Evolutionary conservation across 1,139 yeast species (phyloP).

Genomic region (Scheffersomyces cryptocercus): DNA sequence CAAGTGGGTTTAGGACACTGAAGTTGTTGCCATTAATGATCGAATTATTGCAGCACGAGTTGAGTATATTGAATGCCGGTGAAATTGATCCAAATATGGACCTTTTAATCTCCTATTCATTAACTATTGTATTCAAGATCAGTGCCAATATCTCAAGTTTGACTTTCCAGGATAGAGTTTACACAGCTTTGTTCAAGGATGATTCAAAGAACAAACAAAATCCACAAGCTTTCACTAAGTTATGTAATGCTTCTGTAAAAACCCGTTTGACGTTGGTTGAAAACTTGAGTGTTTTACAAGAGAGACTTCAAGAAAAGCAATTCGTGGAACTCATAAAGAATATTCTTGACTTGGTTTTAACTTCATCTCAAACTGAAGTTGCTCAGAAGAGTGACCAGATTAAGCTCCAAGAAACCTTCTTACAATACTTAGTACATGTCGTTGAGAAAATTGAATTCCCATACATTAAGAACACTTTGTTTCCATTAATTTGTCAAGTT

Average conservation of each 20-base stretch:
- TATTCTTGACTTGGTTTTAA: conserved; percentile 29
- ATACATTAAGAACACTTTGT: conserved; percentile 67
- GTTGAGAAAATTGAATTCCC: conserved; percentile 65
- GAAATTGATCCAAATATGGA: conserved; percentile 21
- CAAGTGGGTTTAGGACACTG: conserved; percentile 64
- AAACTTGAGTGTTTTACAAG: conserved; percentile 52
- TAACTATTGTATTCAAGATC: conserved; percentile 62
- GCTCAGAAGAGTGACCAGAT: conserved; percentile 31
- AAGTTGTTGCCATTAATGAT: conserved; percentile 73
- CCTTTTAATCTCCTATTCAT: conserved; percentile 50
- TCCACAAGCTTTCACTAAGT: conserved; percentile 43
- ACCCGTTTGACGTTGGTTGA: conserved; percentile 50
- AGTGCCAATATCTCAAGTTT: conserved; percentile 71
- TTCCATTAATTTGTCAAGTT: conserved; percentile 70
- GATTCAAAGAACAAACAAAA: conserved; percentile 36
- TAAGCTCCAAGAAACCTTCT: conserved; percentile 57
- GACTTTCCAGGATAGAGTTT: conserved; percentile 73
- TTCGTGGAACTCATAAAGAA: conserved; percentile 37
- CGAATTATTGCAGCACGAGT: conserved; percentile 43
- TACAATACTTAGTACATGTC: conserved; percentile 46
- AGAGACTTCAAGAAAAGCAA: conserved; percentile 53
- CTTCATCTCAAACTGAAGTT: conserved; percentile 23
- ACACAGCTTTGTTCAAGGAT: conserved; percentile 32
- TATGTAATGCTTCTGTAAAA: conserved; percentile 34
- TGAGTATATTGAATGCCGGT: conserved; percentile 19